phyloP scores from a whole-genome alignment of 495 filamentous ascomycete genomes.

The Parmelia sp. region DNA sequence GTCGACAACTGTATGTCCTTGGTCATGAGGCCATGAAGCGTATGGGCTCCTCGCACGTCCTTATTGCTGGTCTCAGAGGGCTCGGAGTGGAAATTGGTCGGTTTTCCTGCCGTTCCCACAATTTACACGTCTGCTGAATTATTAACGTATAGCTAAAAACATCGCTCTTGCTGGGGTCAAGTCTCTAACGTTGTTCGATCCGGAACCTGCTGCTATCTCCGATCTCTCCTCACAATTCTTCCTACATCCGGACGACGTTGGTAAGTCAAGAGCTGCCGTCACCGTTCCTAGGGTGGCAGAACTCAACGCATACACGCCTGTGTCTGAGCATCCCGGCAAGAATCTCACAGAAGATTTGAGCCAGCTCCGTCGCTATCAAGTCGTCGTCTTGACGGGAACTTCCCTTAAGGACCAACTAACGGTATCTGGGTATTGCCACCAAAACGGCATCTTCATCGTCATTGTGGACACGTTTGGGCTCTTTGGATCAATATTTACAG shows the following conservation, averaged over 20 bases:
- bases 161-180: conserved; percentile 94
- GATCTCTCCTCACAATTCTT: conserved; percentile 97
- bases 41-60: conserved; percentile 93
- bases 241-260: conserved; percentile 79
- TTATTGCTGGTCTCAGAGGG: conserved; percentile 86
- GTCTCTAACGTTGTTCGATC: conserved; percentile 79
- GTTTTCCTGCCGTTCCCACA: conserved; percentile 22
- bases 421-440: conserved; percentile 87
- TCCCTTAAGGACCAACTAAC: conserved; percentile 69
- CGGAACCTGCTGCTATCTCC: conserved; percentile 69
- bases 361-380: conserved; percentile 79
- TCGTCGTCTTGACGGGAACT: conserved; percentile 82
- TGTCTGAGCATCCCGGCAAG: conserved; percentile 61
- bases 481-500: conserved; percentile 94
- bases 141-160: conserved; percentile 68
- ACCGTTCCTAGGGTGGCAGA: conserved; percentile 87
- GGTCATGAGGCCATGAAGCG: conserved; percentile 99
- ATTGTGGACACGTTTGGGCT: conserved; percentile 84
- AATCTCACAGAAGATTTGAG: conserved; percentile 63
- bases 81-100: conserved; percentile 89
- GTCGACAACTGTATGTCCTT: conserved; percentile 94
- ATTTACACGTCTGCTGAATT: conserved; percentile 3
- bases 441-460: conserved; percentile 84
- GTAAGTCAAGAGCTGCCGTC: conserved; percentile 79
- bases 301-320: conserved; percentile 92